phyloP scores from a whole-genome alignment of 345 rosid species.

The Hibiscus syriacus region DNA sequence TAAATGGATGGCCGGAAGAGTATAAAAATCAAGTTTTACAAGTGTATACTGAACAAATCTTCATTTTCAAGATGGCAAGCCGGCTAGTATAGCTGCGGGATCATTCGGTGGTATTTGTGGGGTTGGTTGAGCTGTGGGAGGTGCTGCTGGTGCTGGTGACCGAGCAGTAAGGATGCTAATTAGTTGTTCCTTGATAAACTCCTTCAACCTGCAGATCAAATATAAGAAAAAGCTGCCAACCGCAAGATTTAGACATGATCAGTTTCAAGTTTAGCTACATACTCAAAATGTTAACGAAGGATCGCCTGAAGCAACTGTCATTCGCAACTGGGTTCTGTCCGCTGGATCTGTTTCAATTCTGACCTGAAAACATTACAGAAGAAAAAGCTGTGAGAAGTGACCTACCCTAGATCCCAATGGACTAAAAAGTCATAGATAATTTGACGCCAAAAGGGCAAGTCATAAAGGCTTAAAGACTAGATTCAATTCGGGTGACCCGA shows the following conservation, averaged over 20 bases:
- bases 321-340: slow-evolving; percentile 93
- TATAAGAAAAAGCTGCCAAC: slow-evolving; percentile 7
- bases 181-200: slow-evolving; percentile 83
- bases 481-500: neutral
- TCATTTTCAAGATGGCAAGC: slow-evolving; percentile 44
- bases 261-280: slow-evolving; percentile 19
- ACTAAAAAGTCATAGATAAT: neutral
- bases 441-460: neutral
- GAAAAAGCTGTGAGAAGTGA: neutral
- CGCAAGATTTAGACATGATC: neutral
- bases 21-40: slow-evolving; percentile 28
- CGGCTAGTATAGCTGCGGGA: slow-evolving; percentile 86
- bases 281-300: slow-evolving; percentile 83
- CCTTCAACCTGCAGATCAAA: slow-evolving; percentile 68
- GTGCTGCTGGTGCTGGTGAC: slow-evolving; percentile 33
- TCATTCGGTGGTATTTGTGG: slow-evolving; percentile 39
- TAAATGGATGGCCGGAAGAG: slow-evolving; percentile 27
- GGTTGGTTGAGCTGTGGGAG: slow-evolving; percentile 40
- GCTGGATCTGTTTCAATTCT: slow-evolving; percentile 98
- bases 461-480: neutral
- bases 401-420: neutral
- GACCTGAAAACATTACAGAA: slow-evolving; percentile 35
- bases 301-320: slow-evolving; percentile 93
- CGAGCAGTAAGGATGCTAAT: slow-evolving; percentile 40
- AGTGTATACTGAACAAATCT: slow-evolving; percentile 32